Base-by-base conservation (phyloP, 192 early-diverging fungal species). In the Geranomyces michiganensis region DNA sequence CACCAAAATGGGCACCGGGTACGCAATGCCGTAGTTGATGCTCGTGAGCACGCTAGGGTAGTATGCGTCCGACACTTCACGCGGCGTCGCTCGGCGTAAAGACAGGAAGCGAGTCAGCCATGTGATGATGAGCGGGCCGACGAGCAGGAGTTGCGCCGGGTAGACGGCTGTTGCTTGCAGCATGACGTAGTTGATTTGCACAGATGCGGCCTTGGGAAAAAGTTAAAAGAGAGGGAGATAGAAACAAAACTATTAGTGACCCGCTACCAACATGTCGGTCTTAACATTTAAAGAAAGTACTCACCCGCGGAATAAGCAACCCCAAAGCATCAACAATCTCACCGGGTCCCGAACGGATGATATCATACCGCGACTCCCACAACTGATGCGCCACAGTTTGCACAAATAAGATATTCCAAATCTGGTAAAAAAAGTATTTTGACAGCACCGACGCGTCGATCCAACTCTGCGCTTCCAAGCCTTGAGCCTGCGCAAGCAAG, bases 1-100 rank as follows among this genome's bases (percentile, higher is more conserved):
- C 32, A 86, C 69, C 15, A 85, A 64, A 32, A 84, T 71, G 9
- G 83, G 84, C 10, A 85, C 68, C 2, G 84, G 75, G 33, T 79
- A 85, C 17, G 70, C 62, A 26, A 83, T 76, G 8, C 85, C 85
- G 44, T 86, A 86, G 69, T 85, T 86, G 62, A 86, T 75, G 33
- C 62, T 72, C 1, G 78, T 84, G 27, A 85, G 62, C 15, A 83
- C 70, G 12, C 77, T 79, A 8, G 84, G 84, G 59, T 82, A 85
- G 73, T 85, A 85, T 17, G 84, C 81, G 47, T 83, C 76, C 12
- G 78, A 80, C 15, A 74, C 59, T 45, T 80, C 69, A 1, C 84
- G 67, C 1, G 84, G 84, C 12, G 76, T 81, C 43, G 58, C 72
- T 8, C 70, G 62, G 12, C 70, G 36, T 75, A 72, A 77, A 0